Evolutionary conservation across 2,329 filamentous ascomycete species (phyloP).

Genomic region (Fusarium tjaetaba): DNA sequence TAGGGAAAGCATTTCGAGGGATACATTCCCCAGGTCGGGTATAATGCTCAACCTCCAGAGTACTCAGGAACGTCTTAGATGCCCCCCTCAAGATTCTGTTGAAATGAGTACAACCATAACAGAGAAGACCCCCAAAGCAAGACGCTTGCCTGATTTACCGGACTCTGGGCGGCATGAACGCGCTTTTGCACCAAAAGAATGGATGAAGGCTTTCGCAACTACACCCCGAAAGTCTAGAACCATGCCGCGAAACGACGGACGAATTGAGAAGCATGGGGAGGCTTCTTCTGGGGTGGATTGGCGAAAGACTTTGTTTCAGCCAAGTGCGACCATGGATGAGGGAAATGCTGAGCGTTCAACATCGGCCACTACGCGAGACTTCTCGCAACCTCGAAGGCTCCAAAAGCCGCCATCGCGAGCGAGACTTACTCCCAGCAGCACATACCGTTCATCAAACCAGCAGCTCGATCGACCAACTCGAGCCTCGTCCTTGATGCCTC

Average conservation of each 20-base stretch:
- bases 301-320: not conserved
- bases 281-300: not conserved
- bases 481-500: not conserved
- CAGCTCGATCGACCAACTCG: conserved; percentile 10
- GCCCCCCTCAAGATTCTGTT: not conserved
- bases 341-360: not conserved
- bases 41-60: conserved; percentile 29
- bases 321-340: not conserved
- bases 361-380: conserved; percentile 13
- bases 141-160: not conserved
- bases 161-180: conserved; percentile 3
- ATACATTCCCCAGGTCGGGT: conserved; percentile 11
- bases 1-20: not conserved
- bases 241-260: not conserved
- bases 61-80: conserved; percentile 22
- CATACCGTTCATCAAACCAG: conserved; percentile 15
- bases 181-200: not conserved
- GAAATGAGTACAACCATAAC: not conserved
- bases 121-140: not conserved
- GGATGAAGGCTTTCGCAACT: conserved; percentile 13
- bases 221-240: conserved; percentile 19
- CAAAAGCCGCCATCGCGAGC: conserved; percentile 3
- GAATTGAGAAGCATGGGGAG: not conserved
- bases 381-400: conserved; percentile 7
- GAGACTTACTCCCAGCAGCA: conserved; percentile 3